Evolutionary conservation across 164 flowering plant genomes (phyloP).

Genomic region (Aristolochia californica): DNA sequence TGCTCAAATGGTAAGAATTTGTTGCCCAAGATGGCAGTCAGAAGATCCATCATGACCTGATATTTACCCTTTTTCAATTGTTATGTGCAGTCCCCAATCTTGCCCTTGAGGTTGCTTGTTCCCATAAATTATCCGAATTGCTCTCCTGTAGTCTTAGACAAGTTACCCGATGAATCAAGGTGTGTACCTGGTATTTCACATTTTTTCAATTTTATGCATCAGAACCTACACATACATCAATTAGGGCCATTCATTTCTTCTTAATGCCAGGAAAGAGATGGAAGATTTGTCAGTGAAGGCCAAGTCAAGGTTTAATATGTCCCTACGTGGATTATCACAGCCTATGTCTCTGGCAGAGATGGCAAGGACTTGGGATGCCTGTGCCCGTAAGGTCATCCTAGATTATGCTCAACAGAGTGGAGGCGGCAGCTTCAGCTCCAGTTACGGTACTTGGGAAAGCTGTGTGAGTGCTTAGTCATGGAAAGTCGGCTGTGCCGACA

Average conservation of each 20-base stretch:
- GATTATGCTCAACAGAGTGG: constrained; percentile 67
- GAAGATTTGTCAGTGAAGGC: constrained; percentile 69
- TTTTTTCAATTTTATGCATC: neutral
- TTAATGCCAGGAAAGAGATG: constrained; percentile 41
- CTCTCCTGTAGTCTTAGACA: constrained; percentile 76
- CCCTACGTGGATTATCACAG: constrained; percentile 57
- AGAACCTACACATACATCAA: neutral
- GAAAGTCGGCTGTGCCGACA: too few species aligned
- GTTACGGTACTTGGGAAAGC: constrained; percentile 75
- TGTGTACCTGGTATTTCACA: constrained; percentile 12
- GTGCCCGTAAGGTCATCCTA: constrained; percentile 55
- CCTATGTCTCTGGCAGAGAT: constrained; percentile 69
- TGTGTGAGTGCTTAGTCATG: constrained; percentile 29
- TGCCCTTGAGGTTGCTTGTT: constrained; percentile 63
- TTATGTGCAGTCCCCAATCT: constrained; percentile 66
- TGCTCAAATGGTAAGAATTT: constrained; percentile 50
- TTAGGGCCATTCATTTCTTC: neutral
- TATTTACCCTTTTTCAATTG: neutral
- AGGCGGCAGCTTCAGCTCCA: constrained; percentile 84
- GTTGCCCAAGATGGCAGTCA: neutral
- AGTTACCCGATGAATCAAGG: constrained; percentile 75
- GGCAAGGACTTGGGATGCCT: constrained; percentile 74
- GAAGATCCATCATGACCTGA: neutral
- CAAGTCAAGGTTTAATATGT: constrained; percentile 48
- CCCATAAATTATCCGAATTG: constrained; percentile 77